A percentile compares a stretch with the other conserved stretches of the same genome.
Evolutionary conservation across 306 rosid species (phyloP).

Genomic region (Prunus fruticosa): DNA sequence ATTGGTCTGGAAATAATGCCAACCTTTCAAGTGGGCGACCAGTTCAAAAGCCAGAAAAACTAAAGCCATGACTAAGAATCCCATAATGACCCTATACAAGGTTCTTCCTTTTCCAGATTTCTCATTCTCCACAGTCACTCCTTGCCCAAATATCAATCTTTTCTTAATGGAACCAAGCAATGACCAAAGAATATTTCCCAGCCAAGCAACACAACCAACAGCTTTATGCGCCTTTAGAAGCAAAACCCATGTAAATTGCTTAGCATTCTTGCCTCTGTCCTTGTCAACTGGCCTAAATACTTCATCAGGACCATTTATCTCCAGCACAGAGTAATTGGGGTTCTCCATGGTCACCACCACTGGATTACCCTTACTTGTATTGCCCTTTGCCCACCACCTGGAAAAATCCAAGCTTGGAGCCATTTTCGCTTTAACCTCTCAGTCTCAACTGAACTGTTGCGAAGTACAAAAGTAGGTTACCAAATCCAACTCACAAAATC

Average conservation of each 20-base stretch:
- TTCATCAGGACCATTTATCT: conserved; percentile 45
- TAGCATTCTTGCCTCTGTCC: conserved; percentile 51
- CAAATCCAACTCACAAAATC: conserved; percentile 3
- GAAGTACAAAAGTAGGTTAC: background rate
- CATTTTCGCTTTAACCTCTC: conserved; percentile 20
- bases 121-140: conserved; percentile 43
- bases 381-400: conserved; percentile 44
- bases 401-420: conserved; percentile 39
- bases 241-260: conserved; percentile 53
- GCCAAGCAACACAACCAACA: conserved; percentile 40
- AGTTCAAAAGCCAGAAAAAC: conserved; percentile 54
- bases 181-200: conserved; percentile 37
- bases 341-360: conserved; percentile 65
- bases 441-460: background rate
- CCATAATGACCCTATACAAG: conserved; percentile 41
- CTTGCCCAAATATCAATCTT: conserved; percentile 35
- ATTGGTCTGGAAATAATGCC: conserved; percentile 55
- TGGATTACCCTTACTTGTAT: conserved; percentile 39
- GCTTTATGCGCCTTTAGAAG: conserved; percentile 50
- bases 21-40: conserved; percentile 65
- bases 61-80: conserved; percentile 48
- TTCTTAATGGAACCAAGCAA: conserved; percentile 40
- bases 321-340: conserved; percentile 51
- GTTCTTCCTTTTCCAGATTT: conserved; percentile 41
- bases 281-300: conserved; percentile 51